Base-by-base conservation (phyloP, 83 land plant species). In the Picea abies region DNA sequence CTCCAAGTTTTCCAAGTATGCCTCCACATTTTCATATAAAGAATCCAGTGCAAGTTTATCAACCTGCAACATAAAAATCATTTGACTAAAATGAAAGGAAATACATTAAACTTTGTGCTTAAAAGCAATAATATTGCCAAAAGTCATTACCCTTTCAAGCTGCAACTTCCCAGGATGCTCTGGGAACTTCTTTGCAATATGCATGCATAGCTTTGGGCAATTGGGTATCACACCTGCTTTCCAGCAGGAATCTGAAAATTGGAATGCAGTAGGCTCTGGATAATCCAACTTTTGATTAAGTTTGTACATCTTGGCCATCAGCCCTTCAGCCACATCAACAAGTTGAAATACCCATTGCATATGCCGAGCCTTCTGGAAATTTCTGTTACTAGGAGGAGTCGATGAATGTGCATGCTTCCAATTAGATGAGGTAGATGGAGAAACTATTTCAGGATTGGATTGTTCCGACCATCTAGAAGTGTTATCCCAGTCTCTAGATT, bases 171-270 rank as follows among this genome's bases (percentile, higher is more conserved):
- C 90, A 32, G 94, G 93, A 72, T 98, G 96, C 82, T 96, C 99
- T 0, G 99, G 99, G 62, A 98, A 98, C 79, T 98, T 96, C 79
- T 95, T 95, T 0, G 94, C 88, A 17, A 96, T 85, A 68, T 92
- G 90, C 35, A 90, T 20, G 73, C 99, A 96, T 35, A 98, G 86
- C 80, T 87, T 91, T 7, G 99, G 99, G 75, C 79, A 81, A 79
- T 98, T 94, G 4, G 99, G 99, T 58, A 98, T 85, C 8, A 98
- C 83, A 0, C 96, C 99, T 3, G 99, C 84, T 83, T 91, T 93
- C 99, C 99, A 96, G 82, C 94, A 98, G 5, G 92, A 84, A 66
- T 96, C 99, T 6, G 99, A 90, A 80, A 88, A 96, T n/a, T 83
- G 84, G 77, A 85, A 85, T 49, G 79, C 60, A 4, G 82, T 90